phyloP scores from a whole-genome alignment of 2,329 filamentous ascomycete species.

The Tolypocladium amazonense region DNA sequence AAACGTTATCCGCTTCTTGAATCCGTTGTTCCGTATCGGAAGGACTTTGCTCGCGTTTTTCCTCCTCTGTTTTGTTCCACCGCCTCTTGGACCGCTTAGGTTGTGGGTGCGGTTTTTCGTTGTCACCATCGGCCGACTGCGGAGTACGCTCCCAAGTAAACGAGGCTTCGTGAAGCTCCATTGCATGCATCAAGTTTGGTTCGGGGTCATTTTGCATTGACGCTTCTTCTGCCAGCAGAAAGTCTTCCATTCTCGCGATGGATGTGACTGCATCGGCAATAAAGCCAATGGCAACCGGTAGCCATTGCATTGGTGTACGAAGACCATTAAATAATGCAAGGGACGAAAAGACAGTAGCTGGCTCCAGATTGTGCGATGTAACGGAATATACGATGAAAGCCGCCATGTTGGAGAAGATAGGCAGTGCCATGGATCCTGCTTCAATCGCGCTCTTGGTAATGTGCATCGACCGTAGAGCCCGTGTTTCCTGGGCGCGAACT shows the following conservation, averaged over 20 bases:
- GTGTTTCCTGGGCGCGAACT: slow-evolving; percentile 67
- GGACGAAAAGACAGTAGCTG: slow-evolving; percentile 82
- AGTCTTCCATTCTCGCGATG: slow-evolving; percentile 76
- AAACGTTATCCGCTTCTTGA: slow-evolving; percentile 56
- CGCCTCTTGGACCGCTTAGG: slow-evolving; percentile 21
- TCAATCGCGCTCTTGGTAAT: slow-evolving; percentile 78
- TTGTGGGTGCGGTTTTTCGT: slow-evolving; percentile 42
- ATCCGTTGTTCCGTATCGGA: slow-evolving; percentile 35
- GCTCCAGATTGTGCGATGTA: slow-evolving; percentile 54
- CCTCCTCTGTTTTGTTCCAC: slow-evolving; percentile 23
- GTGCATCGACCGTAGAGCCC: slow-evolving; percentile 69
- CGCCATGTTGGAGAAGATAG: slow-evolving; percentile 91
- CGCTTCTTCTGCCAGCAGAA: slow-evolving; percentile 75
- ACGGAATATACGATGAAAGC: slow-evolving; percentile 77
- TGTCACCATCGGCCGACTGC: not conserved
- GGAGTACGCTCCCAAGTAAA: slow-evolving; percentile 71
- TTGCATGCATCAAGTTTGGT: slow-evolving; percentile 51
- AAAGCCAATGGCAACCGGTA: slow-evolving; percentile 82
- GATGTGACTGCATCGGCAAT: slow-evolving; percentile 84
- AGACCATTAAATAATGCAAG: slow-evolving; percentile 88
- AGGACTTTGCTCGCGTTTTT: slow-evolving; percentile 26
- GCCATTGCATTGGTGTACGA: slow-evolving; percentile 77
- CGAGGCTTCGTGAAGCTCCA: slow-evolving; percentile 60
- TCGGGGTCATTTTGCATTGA: slow-evolving; percentile 56
- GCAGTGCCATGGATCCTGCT: slow-evolving; percentile 73